phyloP scores from a whole-genome alignment of 2,329 filamentous ascomycete genomes.

The Sporothrix phasma region DNA sequence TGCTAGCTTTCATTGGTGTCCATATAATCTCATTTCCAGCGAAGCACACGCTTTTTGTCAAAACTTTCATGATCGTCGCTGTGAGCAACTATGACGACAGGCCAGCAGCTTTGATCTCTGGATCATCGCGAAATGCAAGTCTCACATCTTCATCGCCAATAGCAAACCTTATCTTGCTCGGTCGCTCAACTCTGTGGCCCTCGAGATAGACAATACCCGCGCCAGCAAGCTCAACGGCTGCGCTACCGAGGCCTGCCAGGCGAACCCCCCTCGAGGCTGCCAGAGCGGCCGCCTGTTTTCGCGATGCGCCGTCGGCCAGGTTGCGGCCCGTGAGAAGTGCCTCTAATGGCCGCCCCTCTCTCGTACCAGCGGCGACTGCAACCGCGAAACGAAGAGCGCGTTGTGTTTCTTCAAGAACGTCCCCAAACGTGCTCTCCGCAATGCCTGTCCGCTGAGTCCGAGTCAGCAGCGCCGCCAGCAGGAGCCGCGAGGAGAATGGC shows the following conservation, averaged over 20 bases:
- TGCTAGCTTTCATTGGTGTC: not conserved
- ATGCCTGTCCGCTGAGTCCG: conserved; percentile 74
- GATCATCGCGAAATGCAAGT: conserved; percentile 78
- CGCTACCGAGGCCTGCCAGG: conserved; percentile 35
- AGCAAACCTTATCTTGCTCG: conserved; percentile 75
- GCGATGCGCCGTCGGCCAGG: not conserved
- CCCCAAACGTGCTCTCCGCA: conserved; percentile 77
- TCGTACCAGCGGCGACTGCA: conserved; percentile 24
- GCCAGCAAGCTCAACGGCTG: conserved; percentile 74
- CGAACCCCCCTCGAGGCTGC: conserved; percentile 20
- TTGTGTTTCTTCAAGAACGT: conserved; percentile 78
- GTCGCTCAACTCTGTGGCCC: conserved; percentile 67
- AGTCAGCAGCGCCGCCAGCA: conserved; percentile 72
- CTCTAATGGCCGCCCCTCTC: conserved; percentile 46
- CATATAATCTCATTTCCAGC: not conserved
- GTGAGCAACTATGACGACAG: conserved; percentile 33
- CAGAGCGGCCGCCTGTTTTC: conserved; percentile 12
- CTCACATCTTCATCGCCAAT: conserved; percentile 87
- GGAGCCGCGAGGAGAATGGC: conserved; percentile 71
- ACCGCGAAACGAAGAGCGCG: conserved; percentile 54
- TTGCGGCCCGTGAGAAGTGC: conserved; percentile 34
- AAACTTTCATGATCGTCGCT: not conserved
- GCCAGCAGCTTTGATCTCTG: conserved; percentile 72
- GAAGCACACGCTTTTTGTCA: not conserved
- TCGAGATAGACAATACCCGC: conserved; percentile 84